Conservation (phyloP, 106 monocot species). For the Acorus gramineus region DNA sequence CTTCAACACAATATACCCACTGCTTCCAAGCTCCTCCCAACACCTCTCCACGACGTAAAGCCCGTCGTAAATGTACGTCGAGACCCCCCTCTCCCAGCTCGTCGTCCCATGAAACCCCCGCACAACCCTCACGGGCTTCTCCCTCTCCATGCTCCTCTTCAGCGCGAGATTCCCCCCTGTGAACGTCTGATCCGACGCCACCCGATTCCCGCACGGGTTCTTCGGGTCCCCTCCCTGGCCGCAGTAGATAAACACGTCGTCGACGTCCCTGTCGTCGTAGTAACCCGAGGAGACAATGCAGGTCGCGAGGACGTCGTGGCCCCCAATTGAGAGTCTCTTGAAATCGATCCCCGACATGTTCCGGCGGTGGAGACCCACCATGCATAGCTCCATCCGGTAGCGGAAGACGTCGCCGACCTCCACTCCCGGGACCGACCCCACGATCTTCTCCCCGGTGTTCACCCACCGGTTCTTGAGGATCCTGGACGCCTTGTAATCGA, state of each 20-base stretch:
- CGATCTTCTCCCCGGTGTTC: background rate
- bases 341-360: conserved; percentile 24
- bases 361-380: conserved; percentile 47
- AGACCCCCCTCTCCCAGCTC: conserved; percentile 3
- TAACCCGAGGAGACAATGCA: conserved; percentile 38
- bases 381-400: conserved; percentile 32
- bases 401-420: conserved; percentile 59
- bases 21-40: conserved; percentile 15
- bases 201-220: background rate
- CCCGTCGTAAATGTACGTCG: conserved; percentile 57
- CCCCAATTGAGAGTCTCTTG: conserved; percentile 12
- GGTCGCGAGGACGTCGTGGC: conserved; percentile 14
- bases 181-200: conserved; percentile 20
- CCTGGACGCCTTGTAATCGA: conserved; percentile 31
- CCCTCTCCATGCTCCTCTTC: conserved; percentile 40
- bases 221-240: conserved; percentile 14
- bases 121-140: conserved; percentile 51
- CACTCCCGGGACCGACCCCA: conserved; percentile 51
- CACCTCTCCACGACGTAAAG: conserved; percentile 42
- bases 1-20: conserved; percentile 19
- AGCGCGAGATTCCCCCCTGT: conserved; percentile 41
- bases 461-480: conserved; percentile 16
- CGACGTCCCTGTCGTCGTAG: conserved; percentile 9
- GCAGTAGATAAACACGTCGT: conserved; percentile 36
- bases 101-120: conserved; percentile 11